These are phyloP conservation scores for Limnanthes douglasii DNA, from an alignment of 345 rosid species.

Conservation along the genomic window DNA sequence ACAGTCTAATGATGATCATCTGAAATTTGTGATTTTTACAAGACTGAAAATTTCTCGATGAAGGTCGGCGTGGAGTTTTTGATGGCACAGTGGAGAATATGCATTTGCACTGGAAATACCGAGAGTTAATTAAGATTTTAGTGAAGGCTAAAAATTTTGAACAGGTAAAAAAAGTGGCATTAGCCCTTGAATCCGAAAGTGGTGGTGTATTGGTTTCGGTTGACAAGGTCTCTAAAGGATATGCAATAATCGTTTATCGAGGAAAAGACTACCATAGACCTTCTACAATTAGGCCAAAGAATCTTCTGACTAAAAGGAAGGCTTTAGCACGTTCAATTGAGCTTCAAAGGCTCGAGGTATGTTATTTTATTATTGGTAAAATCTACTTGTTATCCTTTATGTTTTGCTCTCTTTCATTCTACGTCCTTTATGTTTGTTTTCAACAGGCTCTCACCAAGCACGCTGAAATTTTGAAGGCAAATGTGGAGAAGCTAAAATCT, in stretches of 20 bases:
- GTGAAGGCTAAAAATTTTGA: slow-evolving; percentile 66
- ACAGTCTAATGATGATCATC: too few species aligned
- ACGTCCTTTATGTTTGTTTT: slow-evolving; percentile 9
- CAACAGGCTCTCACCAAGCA: slow-evolving; percentile 70
- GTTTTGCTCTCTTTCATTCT: slow-evolving; percentile 3
- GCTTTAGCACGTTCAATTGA: slow-evolving; percentile 95
- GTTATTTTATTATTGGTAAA: neutral
- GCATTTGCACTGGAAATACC: slow-evolving; percentile 97
- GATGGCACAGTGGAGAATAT: slow-evolving; percentile 96
- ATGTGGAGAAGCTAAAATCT: slow-evolving; percentile 49
- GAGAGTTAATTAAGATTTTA: slow-evolving; percentile 76
- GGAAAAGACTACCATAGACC: slow-evolving; percentile 87
- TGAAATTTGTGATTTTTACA: too few species aligned
- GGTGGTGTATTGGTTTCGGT: slow-evolving; percentile 87
- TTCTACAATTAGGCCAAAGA: slow-evolving; percentile 59
- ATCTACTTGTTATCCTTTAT: too few species aligned
- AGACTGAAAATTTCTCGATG: slow-evolving; percentile 12
- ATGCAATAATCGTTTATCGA: slow-evolving; percentile 66
- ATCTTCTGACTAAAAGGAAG: slow-evolving; percentile 89
- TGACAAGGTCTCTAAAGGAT: slow-evolving; percentile 85
- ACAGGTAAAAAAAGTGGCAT: slow-evolving; percentile 63
- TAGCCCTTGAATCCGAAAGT: slow-evolving; percentile 94
- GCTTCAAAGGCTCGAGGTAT: slow-evolving; percentile 83
- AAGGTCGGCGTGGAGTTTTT: slow-evolving; percentile 91
- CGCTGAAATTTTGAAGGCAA: slow-evolving; percentile 33